Conservation (phyloP, 306 rosid genomes). For the Cyclanthera cordifolia region DNA sequence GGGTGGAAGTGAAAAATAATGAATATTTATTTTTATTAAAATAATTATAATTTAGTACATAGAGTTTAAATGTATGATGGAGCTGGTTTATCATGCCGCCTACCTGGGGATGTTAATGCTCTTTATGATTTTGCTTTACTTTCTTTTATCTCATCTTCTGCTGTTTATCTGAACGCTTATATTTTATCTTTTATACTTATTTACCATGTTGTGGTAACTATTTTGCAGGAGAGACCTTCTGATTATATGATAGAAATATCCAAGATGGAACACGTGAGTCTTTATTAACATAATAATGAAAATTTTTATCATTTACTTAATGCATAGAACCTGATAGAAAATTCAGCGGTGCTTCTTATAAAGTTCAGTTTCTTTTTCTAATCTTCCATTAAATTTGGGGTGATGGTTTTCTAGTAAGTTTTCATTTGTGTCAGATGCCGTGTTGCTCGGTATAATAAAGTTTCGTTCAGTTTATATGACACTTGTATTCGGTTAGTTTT, state of each 20-base stretch:
- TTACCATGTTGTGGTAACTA: conserved; percentile 11
- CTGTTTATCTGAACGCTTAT: conserved; percentile 8
- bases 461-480: not conserved
- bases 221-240: conserved; percentile 62
- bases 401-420: not conserved
- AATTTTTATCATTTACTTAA: not conserved
- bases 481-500: not conserved
- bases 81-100: conserved; percentile 1
- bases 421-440: not conserved
- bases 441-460: not conserved
- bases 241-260: conserved; percentile 81
- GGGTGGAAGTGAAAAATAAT: not conserved
- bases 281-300: not conserved
- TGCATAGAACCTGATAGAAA: not conserved
- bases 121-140: not conserved
- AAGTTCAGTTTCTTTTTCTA: not conserved
- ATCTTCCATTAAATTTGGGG: not conserved
- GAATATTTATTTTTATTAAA: too few species aligned
- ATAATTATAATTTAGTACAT: not conserved
- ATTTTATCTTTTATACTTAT: conserved; percentile 16
- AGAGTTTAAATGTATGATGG: not conserved
- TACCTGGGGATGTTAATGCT: not conserved
- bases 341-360: not conserved
- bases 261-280: conserved; percentile 57
- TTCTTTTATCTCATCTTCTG: conserved; percentile 10